These are phyloP conservation scores for Coemansia sp. DNA, from an alignment of 192 early-diverging fungal species.

Conservation along the genomic window DNA sequence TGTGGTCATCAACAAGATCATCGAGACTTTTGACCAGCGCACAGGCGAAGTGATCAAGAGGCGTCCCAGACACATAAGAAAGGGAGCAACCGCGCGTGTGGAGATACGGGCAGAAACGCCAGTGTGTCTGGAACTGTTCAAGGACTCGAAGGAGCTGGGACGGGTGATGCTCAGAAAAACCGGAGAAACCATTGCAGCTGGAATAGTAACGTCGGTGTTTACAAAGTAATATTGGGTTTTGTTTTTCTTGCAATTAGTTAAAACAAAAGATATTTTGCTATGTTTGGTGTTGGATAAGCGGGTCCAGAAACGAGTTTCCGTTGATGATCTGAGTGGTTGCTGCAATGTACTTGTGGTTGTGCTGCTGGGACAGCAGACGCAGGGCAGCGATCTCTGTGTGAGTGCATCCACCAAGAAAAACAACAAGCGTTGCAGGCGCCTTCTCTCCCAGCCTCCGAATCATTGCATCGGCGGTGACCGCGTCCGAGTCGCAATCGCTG, in stretches of 20 bases:
- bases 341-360: slow-evolving; percentile 78
- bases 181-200: slow-evolving; percentile 87
- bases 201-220: slow-evolving; percentile 63
- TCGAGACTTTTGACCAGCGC: slow-evolving; percentile 74
- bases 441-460: slow-evolving; percentile 57
- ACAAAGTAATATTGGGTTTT: slow-evolving; percentile 25
- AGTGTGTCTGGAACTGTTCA: slow-evolving; percentile 84
- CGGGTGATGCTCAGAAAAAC: slow-evolving; percentile 84
- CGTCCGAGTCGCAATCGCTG: slow-evolving; percentile 58
- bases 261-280: slow-evolving; percentile 2
- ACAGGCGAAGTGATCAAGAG: slow-evolving; percentile 85
- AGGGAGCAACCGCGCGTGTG: slow-evolving; percentile 76
- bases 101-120: slow-evolving; percentile 74
- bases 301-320: slow-evolving; percentile 77
- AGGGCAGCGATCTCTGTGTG: slow-evolving; percentile 90
- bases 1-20: slow-evolving; percentile 73
- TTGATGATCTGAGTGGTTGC: slow-evolving; percentile 90
- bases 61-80: slow-evolving; percentile 68
- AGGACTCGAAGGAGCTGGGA: slow-evolving; percentile 86
- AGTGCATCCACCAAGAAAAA: slow-evolving; percentile 96
- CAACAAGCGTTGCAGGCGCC: slow-evolving; percentile 75
- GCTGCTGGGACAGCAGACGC: slow-evolving; percentile 82
- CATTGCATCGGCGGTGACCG: slow-evolving; percentile 17
- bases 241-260: neutral
- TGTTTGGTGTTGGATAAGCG: slow-evolving; percentile 29